Evolutionary conservation across 2,329 filamentous ascomycete species (phyloP), one percentile per base, ranked within the genome.

Genomic region (Diaporthe citriasiana): DNA sequence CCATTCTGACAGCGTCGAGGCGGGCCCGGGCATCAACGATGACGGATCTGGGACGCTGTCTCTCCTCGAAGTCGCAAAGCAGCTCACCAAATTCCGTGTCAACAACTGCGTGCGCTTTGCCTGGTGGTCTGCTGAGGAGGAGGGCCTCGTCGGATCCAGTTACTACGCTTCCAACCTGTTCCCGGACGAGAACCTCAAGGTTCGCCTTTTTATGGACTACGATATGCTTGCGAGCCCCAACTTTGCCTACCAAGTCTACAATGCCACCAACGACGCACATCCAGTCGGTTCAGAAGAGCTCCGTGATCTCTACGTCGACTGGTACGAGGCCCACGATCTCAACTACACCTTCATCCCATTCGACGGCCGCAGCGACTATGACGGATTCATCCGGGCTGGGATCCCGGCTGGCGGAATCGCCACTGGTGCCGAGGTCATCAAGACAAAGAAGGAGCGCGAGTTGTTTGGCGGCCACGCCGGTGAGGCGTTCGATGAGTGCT

Each of bases 361-460:
- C 77, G 92, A 95, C 78, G 94, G 94, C 9, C 91, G 94, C 74
- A 94, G 92, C 76, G 94, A 97, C 82, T 96, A 96, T 78, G 93
- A 92, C 68, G 92, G 90, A 1, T 95, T 96, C 84, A 92, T 95
- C 78, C 87, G 90, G 47, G 87, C 89, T 72, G 92, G 92, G 4
- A 94, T 95, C 55, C 92, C 94, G 0, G 90, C 90, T 0, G 93
- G 94, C 33, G 94, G 94, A 40, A 90, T 95, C 75, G 93, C 93
- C 71, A 95, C 93, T 2, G 94, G 94, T 51, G 94, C 94, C 1
- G 93, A 95, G 82, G 92, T 89, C 17, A 82, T 94, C 83, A 95
- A 95, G 89, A 94, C 93, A 0, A 83, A 87, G 66, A 87, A 90
- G 45, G 92, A 95, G 80, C 89, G 83, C 2, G 85, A 84, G 53